Evolutionary conservation across 2,329 filamentous ascomycete genomes (phyloP).

Genomic region (Fusarium sp.): DNA sequence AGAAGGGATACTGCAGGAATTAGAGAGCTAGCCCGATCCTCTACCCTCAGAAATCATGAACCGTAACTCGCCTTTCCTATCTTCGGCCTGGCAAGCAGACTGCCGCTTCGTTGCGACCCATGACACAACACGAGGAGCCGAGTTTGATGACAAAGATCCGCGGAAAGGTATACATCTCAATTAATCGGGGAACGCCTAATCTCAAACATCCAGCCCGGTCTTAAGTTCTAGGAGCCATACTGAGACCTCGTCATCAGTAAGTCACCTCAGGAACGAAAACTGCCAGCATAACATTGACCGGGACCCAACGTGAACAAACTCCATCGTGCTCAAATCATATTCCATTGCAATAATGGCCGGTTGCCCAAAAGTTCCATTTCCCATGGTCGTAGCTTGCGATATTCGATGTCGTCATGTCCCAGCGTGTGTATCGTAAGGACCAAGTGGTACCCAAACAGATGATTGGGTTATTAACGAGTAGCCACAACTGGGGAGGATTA

Average conservation of each 20-base stretch:
- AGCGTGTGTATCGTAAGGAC: conserved; percentile 36
- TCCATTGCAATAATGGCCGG: conserved; percentile 42
- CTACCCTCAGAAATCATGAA: not conserved
- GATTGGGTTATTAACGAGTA: conserved; percentile 43
- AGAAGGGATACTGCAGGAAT: not conserved
- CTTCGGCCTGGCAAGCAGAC: not conserved
- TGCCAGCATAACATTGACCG: conserved; percentile 41
- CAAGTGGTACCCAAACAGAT: conserved; percentile 39
- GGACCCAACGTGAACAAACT: conserved; percentile 46
- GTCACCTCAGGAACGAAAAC: conserved; percentile 26
- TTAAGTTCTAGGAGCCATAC: conserved; percentile 31
- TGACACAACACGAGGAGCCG: not conserved
- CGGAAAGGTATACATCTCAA: conserved; percentile 48
- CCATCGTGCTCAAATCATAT: conserved; percentile 47
- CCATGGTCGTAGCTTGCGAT: conserved; percentile 42
- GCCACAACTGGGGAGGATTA: conserved; percentile 46
- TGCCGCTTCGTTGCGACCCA: not conserved
- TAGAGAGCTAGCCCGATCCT: not conserved
- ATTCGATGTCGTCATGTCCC: conserved; percentile 40
- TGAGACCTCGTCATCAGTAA: conserved; percentile 25
- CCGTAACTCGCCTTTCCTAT: not conserved
- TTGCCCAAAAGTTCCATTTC: conserved; percentile 44
- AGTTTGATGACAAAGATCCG: not conserved
- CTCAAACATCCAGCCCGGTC: conserved; percentile 52
- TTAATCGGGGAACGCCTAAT: conserved; percentile 57